These are phyloP conservation scores for Alternaria sp. DNA, from an alignment of 2,329 filamentous ascomycete species.

Conservation along the genomic window DNA sequence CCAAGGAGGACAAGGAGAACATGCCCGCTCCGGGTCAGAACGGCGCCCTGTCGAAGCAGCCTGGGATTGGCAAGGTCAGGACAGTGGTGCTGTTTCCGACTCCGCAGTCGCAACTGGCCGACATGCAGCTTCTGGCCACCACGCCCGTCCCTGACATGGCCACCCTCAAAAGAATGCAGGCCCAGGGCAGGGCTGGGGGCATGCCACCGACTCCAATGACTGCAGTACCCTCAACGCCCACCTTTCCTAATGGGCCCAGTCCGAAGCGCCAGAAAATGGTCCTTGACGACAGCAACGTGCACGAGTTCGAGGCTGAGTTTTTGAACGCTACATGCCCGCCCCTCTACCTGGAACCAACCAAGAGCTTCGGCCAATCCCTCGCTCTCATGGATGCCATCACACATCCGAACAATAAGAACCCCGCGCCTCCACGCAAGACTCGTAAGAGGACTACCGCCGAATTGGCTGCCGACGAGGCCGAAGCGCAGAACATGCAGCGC, in stretches of 20 bases:
- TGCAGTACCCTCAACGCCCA: constrained; percentile 63
- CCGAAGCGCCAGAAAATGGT: constrained; percentile 79
- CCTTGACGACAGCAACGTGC: constrained; percentile 75
- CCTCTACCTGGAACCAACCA: constrained; percentile 79
- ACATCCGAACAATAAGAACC: constrained; percentile 78
- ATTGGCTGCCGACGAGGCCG: constrained; percentile 91
- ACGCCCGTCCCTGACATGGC: constrained; percentile 67
- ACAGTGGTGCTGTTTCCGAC: constrained; percentile 90
- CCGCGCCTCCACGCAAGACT: constrained; percentile 83
- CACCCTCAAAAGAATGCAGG: constrained; percentile 59
- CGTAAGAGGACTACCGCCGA: constrained; percentile 94
- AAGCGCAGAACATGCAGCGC: constrained; percentile 85
- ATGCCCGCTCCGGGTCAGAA: constrained; percentile 63
- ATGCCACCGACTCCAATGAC: constrained; percentile 73
- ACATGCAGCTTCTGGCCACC: constrained; percentile 77
- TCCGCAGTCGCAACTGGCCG: constrained; percentile 74
- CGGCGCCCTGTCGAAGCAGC: constrained; percentile 55
- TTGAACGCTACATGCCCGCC: constrained; percentile 76
- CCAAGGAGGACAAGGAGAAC: constrained; percentile 63
- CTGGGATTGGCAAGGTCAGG: constrained; percentile 63
- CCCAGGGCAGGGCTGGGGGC: constrained; percentile 55
- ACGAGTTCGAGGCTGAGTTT: constrained; percentile 78
- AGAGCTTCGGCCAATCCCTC: constrained; percentile 72
- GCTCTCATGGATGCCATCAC: constrained; percentile 74
- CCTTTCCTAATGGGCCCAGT: constrained; percentile 66